Evolutionary conservation across 202 grass and related monocot genomes (phyloP).

Genomic region (Cymbopogon flexuosus): DNA sequence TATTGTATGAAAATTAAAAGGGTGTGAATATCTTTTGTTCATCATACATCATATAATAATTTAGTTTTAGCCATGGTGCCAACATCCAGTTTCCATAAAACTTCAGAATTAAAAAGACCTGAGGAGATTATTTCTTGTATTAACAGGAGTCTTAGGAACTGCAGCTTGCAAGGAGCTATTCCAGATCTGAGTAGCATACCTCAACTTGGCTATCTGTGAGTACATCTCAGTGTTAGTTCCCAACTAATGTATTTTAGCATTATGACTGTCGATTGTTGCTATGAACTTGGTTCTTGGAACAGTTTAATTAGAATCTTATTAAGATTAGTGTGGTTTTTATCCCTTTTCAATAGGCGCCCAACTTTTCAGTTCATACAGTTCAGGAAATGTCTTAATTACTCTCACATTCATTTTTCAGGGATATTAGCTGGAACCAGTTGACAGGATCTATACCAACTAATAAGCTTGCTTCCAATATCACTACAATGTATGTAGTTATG

Average conservation of each 20-base stretch:
- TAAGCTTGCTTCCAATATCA: slow-evolving; percentile 78
- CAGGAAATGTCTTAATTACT: slow-evolving; percentile 24
- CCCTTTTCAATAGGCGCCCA: not conserved
- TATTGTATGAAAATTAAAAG: not conserved
- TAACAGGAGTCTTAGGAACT: slow-evolving; percentile 94
- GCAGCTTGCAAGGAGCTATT: slow-evolving; percentile 73
- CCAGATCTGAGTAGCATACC: slow-evolving; percentile 76
- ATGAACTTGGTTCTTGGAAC: not conserved
- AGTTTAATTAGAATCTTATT: not conserved
- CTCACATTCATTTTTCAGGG: slow-evolving; percentile 41
- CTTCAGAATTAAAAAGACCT: not conserved
- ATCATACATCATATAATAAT: not conserved
- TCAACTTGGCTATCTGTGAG: slow-evolving; percentile 84
- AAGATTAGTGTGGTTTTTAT: slow-evolving; percentile 1
- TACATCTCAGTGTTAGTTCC: not conserved
- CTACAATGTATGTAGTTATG: slow-evolving; percentile 64
- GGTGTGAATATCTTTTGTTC: not conserved
- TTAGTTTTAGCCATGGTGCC: not conserved
- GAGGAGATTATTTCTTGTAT: slow-evolving; percentile 36
- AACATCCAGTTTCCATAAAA: not conserved
- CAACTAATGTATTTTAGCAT: slow-evolving; percentile 1
- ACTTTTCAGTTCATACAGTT: slow-evolving; percentile 13
- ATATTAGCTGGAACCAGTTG: slow-evolving; percentile 69
- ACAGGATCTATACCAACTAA: slow-evolving; percentile 65
- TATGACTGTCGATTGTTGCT: not conserved